phyloP scores from a whole-genome alignment of 345 rosid genomes.

The Gossypium rotundifolium region DNA sequence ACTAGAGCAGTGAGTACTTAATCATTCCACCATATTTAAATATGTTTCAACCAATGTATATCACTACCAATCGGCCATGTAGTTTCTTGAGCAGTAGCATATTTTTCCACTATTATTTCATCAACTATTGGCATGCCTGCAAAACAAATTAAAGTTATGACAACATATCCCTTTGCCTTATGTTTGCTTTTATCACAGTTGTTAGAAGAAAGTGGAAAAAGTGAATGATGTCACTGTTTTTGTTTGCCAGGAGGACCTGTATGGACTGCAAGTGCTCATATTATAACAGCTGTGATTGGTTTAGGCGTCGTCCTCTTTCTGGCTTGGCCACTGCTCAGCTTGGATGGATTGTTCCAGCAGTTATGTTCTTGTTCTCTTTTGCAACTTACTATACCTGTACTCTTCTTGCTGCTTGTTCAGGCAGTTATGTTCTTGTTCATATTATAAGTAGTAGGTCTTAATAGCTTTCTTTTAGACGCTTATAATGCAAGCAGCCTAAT shows the following conservation, averaged over 20 bases:
- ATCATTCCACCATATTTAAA: too few relatives aligned
- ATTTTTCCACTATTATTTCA: too few relatives aligned
- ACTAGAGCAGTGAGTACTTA: too few relatives aligned
- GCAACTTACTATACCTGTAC: constrained; percentile 45
- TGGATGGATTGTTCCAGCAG: constrained; percentile 40
- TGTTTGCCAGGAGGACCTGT: constrained; percentile 22
- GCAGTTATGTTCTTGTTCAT: constrained; percentile 23
- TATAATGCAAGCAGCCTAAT: not conserved
- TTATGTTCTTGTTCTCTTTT: constrained; percentile 30
- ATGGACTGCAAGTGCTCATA: constrained; percentile 46
- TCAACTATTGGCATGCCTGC: too few relatives aligned
- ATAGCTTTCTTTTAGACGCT: not conserved
- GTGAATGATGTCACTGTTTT: not conserved
- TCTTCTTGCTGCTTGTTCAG: constrained; percentile 47
- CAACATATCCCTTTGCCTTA: not conserved
- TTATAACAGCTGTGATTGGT: constrained; percentile 43
- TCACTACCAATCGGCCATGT: too few relatives aligned
- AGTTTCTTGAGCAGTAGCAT: too few relatives aligned
- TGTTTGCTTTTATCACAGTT: too few relatives aligned
- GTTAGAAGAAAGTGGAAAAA: too few relatives aligned
- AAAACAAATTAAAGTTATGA: not conserved
- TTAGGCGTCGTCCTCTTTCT: constrained; percentile 33
- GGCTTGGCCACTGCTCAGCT: constrained; percentile 47
- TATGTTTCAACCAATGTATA: too few relatives aligned
- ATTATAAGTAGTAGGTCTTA: not conserved